Evolutionary conservation across 2,329 filamentous ascomycete genomes (phyloP).

Genomic region (Ophiocordyceps camponoti-floridani): DNA sequence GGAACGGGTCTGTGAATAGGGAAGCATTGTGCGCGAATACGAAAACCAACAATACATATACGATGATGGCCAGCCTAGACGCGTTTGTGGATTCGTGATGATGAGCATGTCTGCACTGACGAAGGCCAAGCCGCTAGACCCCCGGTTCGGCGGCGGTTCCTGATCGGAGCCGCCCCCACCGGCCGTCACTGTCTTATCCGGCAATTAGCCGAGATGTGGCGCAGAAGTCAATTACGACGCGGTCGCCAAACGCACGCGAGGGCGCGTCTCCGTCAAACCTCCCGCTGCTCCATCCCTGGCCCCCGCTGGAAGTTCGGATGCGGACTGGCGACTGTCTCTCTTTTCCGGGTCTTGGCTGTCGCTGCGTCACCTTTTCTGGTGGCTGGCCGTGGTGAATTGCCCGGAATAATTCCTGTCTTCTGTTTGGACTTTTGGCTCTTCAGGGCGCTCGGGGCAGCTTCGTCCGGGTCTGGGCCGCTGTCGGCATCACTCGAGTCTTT

Average conservation of each 20-base stretch:
- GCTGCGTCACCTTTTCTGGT: not conserved
- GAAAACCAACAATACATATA: not conserved
- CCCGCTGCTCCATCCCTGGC: not conserved
- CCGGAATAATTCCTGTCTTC: not conserved
- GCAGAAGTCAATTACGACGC: not conserved
- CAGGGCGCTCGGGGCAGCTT: not conserved
- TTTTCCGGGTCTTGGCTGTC: not conserved
- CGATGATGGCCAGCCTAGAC: not conserved
- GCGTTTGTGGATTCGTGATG: not conserved
- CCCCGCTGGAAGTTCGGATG: not conserved
- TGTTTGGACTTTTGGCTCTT: not conserved
- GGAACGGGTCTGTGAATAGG: not conserved
- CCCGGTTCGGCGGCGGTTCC: too few species aligned
- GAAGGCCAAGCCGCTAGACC: slow-evolving; percentile 1
- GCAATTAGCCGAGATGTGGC: too few species aligned
- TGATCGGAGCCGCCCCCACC: too few species aligned
- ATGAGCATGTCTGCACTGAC: not conserved
- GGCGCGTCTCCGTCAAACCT: not conserved
- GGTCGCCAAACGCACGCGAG: not conserved
- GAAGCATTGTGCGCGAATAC: too few species aligned
- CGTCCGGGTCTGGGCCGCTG: not conserved
- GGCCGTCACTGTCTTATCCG: too few species aligned
- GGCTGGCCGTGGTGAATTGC: not conserved
- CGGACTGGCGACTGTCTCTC: not conserved
- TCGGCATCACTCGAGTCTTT: not conserved